These are phyloP conservation scores for Globisporangium parvum DNA, from an alignment of 352 stramenopile genomes.

Conservation along the genomic window DNA sequence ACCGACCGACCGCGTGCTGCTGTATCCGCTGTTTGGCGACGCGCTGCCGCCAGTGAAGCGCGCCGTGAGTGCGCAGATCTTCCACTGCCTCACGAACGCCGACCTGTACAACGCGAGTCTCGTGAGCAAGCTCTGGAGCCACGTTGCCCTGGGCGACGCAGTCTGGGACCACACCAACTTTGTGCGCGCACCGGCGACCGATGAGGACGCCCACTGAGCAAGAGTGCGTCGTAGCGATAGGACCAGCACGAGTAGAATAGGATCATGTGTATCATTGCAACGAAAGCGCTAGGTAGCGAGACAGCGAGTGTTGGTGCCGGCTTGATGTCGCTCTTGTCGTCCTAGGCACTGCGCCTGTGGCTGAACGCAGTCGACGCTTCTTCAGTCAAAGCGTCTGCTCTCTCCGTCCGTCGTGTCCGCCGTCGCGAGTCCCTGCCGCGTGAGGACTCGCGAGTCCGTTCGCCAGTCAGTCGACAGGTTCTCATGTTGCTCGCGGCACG, in stretches of 20 bases:
- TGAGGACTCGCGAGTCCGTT: not conserved
- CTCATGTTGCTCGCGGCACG: constrained; percentile 22
- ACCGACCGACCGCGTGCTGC: constrained; percentile 29
- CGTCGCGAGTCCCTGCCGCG: not conserved
- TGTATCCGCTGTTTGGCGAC: constrained; percentile 70
- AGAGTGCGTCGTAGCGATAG: no score
- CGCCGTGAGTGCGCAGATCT: constrained; percentile 53
- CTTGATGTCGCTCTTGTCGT: no score
- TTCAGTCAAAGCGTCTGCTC: constrained; percentile 1
- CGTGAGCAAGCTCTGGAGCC: constrained; percentile 80
- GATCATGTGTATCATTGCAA: no score
- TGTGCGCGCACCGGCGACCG: constrained; percentile 8
- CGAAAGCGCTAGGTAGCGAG: no score
- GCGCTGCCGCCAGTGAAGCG: constrained; percentile 53
- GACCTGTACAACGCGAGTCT: constrained; percentile 83
- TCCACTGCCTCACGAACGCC: constrained; percentile 62
- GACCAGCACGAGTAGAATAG: no score
- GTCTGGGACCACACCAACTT: constrained; percentile 84
- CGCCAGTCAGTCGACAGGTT: not conserved
- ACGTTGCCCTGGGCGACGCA: constrained; percentile 58
- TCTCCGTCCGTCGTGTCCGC: not conserved
- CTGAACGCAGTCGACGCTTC: constrained; percentile 2
- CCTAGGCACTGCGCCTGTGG: not conserved
- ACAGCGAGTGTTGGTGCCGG: no score
- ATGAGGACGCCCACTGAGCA: constrained; percentile 10